Evolutionary conservation across 345 rosid species (phyloP), one percentile per base, ranked within the genome.

Genomic region (Heritiera littoralis): DNA sequence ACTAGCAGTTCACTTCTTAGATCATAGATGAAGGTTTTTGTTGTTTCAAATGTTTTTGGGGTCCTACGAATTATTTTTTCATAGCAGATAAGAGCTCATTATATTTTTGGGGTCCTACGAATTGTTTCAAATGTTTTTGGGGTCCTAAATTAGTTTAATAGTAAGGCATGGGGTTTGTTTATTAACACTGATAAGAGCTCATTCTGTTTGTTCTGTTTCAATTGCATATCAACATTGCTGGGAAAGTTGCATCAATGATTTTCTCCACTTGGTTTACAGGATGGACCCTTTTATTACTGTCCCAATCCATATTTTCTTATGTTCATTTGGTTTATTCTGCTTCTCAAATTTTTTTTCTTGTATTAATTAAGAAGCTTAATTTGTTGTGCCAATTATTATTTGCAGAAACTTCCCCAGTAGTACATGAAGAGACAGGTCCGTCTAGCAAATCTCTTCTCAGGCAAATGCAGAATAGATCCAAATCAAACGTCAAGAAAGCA

Each of bases 401-500:
- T 35, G 38, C 38, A 35, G 38, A 35, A 0, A 35, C 38, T 35
- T 35, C 38, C 38, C 38, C 38, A 35, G 38, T 35, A 35, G 38
- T 35, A 3, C 38, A 35, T 35, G 38, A 35, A 35, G 38, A 35
- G 38, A 35, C 38, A 35, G 38, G 38, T 35, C 38, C 38, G 1
- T 35, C 38, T 1, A 82, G 79, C 78, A 70, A 85, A 81, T 75
- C 90, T 86, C 43, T 83, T 85, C 20, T 38, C 83, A 1, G 89
- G 92, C 17, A 82, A 68, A 74, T 66, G 69, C 67, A 85, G 84
- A 48, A 40, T 82, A 12, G 89, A 83, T 67, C 79, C 89, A 46
- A 87, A 86, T 75, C 82, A 84, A 84, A 77, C 78, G 48, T 80
- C 89, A 48, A 66, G 59, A 32, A 89, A 88, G 87, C 83, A 83